These are phyloP conservation scores for Iris pallida DNA, from an alignment of 116 monocot species.

Conservation along the genomic window DNA sequence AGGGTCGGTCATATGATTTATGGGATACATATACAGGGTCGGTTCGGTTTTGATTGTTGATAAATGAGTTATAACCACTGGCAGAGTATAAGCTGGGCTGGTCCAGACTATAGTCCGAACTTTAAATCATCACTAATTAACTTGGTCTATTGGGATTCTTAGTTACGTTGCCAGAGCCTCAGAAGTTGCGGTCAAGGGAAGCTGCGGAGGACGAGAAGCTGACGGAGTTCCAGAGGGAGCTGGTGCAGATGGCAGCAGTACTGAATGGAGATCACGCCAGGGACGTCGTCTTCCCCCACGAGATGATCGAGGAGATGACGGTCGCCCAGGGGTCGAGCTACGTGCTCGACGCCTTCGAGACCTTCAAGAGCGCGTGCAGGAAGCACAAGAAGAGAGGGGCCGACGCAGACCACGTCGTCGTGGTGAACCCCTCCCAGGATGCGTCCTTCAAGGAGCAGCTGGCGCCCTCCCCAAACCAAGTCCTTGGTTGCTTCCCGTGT, in stretches of 20 bases:
- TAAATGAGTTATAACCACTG: too few species aligned
- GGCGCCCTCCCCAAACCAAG: too few species aligned
- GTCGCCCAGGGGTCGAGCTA: conserved; percentile 61
- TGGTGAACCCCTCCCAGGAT: conserved; percentile 22
- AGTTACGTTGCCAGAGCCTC: conserved; percentile 62
- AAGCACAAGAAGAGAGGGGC: conserved; percentile 32
- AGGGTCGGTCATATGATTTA: too few species aligned
- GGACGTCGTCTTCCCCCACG: conserved; percentile 39
- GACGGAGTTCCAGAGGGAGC: conserved; percentile 70
- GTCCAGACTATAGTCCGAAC: too few species aligned
- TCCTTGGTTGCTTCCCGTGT: too few species aligned
- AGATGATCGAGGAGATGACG: conserved; percentile 62
- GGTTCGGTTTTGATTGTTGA: too few species aligned
- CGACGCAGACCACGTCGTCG: conserved; percentile 45
- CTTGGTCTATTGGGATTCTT: background rate
- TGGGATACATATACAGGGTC: too few species aligned
- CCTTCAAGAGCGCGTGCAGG: conserved; percentile 43
- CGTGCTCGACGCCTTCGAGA: conserved; percentile 35
- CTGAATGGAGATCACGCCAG: conserved; percentile 68
- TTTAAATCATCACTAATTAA: too few species aligned
- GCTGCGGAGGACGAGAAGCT: conserved; percentile 33
- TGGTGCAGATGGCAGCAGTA: conserved; percentile 70
- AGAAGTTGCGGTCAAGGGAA: conserved; percentile 43
- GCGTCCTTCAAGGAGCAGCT: too few species aligned
- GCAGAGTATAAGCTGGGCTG: too few species aligned